These are phyloP conservation scores for Citrus reticulata DNA, from an alignment of 345 rosid genomes.

Conservation along the genomic window DNA sequence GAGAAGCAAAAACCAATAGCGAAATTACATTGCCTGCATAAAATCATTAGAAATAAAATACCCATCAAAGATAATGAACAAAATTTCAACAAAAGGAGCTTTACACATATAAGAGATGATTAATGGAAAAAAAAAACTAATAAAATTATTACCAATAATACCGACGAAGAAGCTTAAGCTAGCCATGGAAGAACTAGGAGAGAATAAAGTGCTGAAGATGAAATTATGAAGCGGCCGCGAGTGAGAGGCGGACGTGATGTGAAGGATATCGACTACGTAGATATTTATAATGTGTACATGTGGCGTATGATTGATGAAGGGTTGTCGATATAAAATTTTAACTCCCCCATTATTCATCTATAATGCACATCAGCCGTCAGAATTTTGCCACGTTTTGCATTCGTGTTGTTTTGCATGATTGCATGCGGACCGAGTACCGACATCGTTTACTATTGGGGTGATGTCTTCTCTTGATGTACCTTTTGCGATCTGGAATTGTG, in stretches of 20 bases:
- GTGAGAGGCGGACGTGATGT: neutral
- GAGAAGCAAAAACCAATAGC: conserved; percentile 48
- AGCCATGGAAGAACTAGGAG: conserved; percentile 29
- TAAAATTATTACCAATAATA: conserved; percentile 31
- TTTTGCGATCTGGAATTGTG: neutral
- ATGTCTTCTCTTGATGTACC: too few species aligned
- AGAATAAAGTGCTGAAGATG: neutral
- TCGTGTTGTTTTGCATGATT: neutral
- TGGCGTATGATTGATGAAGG: neutral
- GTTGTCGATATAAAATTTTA: too few species aligned
- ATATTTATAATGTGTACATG: neutral
- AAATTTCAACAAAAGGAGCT: neutral
- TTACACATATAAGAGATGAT: too few species aligned
- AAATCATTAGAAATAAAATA: neutral
- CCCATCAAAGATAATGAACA: neutral
- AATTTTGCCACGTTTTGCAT: conserved; percentile 8
- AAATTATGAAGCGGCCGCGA: neutral
- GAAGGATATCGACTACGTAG: neutral
- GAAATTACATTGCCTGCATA: conserved; percentile 58
- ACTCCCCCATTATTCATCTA: too few species aligned
- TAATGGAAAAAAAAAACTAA: neutral
- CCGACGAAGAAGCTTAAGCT: conserved; percentile 46
- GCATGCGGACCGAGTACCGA: neutral
- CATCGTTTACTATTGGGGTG: too few species aligned
- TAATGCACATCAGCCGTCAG: too few species aligned